These are phyloP conservation scores for Scutellaria minor DNA, from an alignment of 257 asterid species.

Conservation along the genomic window DNA sequence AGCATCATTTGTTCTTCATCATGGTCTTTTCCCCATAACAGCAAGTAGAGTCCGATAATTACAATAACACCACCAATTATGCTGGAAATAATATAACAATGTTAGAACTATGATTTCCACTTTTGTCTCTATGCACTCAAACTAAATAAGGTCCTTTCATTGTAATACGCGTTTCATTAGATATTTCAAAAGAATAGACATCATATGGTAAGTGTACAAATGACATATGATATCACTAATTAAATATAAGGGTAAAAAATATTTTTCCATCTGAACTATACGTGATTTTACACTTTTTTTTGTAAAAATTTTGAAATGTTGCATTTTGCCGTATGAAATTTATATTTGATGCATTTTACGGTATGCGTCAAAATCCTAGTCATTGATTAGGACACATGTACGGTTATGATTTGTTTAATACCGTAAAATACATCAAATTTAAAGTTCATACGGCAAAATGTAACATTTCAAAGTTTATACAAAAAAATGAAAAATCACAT, in stretches of 20 bases:
- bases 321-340: too few species aligned
- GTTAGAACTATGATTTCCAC: constrained; percentile 6
- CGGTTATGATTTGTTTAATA: neutral
- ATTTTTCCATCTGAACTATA: too few species aligned
- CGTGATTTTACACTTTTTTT: too few species aligned
- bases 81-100: constrained; percentile 42
- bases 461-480: neutral
- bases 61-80: constrained; percentile 65
- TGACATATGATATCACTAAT: neutral
- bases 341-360: too few species aligned
- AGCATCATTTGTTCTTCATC: constrained; percentile 43
- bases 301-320: too few species aligned
- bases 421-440: too few species aligned
- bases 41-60: constrained; percentile 66
- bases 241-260: neutral
- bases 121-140: neutral
- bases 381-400: neutral
- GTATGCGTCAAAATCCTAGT: too few species aligned
- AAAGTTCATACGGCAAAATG: too few species aligned
- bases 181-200: too few species aligned
- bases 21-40: constrained; percentile 76
- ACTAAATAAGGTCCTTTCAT: too few species aligned
- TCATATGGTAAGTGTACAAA: neutral
- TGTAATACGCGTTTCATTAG: too few species aligned
- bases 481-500: neutral